A percentile compares a stretch with the other conserved stretches of the same genome.
These are phyloP conservation scores for Melastoma malabathricum DNA, from an alignment of 345 rosid genomes.

Conservation along the genomic window DNA sequence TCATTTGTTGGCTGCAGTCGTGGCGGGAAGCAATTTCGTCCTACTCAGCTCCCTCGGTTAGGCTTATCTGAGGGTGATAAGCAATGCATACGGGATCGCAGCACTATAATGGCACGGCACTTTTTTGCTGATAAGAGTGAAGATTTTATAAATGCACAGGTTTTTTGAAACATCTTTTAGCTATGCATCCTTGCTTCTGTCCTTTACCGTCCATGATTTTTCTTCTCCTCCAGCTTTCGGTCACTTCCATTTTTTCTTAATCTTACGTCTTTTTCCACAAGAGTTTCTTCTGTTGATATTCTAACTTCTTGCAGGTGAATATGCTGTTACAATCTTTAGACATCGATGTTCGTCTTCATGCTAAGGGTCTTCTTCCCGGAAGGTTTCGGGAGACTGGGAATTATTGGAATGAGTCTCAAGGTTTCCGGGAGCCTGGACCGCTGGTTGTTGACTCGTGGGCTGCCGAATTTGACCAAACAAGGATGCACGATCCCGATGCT, in stretches of 20 bases:
- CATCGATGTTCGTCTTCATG: conserved; percentile 55
- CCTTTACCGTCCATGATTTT: too few species aligned
- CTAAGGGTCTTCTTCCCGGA: conserved; percentile 60
- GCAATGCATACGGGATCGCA: conserved; percentile 96
- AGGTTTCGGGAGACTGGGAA: conserved; percentile 75
- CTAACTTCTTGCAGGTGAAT: conserved; percentile 46
- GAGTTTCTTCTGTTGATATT: neutral
- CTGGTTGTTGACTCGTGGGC: conserved; percentile 71
- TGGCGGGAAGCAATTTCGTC: conserved; percentile 72
- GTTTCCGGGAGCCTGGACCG: conserved; percentile 37
- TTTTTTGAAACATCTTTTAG: conserved; percentile 4
- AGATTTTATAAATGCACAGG: conserved; percentile 89
- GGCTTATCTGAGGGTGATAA: conserved; percentile 90
- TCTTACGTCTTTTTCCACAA: neutral
- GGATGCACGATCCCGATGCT: conserved; percentile 44
- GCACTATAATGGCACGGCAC: conserved; percentile 95
- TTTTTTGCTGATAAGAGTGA: conserved; percentile 82
- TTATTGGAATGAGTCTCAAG: conserved; percentile 98
- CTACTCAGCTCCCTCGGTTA: conserved; percentile 62
- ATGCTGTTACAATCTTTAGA: conserved; percentile 80
- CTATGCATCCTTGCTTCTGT: too few species aligned
- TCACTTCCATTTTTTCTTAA: neutral
- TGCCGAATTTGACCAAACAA: conserved; percentile 52
- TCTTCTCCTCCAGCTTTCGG: neutral
- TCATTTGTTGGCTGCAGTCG: conserved; percentile 90